These are phyloP conservation scores for Vitis hybrid DNA, from an alignment of 177 flowering plant species.

Conservation along the genomic window DNA sequence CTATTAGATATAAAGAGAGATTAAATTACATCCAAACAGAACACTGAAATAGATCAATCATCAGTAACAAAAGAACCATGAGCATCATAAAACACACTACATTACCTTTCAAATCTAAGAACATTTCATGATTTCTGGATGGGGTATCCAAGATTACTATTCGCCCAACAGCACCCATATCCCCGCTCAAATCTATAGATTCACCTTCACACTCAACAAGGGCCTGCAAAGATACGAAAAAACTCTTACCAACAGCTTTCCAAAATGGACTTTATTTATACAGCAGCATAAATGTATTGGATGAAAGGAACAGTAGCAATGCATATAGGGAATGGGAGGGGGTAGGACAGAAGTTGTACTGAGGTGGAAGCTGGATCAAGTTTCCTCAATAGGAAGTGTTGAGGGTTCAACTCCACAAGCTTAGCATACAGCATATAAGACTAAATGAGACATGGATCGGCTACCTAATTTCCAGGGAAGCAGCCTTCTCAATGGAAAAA, in stretches of 20 bases:
- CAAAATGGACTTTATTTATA: neutral
- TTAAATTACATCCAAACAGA: neutral
- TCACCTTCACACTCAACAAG: slow-evolving; percentile 98
- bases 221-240: slow-evolving; percentile 48
- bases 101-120: slow-evolving; percentile 82
- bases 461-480: too few relatives aligned
- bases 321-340: too few relatives aligned
- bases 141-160: slow-evolving; percentile 59
- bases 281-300: neutral
- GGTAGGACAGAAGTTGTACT: too few relatives aligned
- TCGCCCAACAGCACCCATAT: slow-evolving; percentile 93
- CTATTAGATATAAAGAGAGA: neutral
- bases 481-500: too few relatives aligned
- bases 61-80: neutral
- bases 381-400: too few relatives aligned
- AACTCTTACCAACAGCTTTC: neutral
- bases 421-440: too few relatives aligned
- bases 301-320: too few relatives aligned
- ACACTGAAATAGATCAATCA: slow-evolving; percentile 1
- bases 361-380: too few relatives aligned
- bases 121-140: slow-evolving; percentile 59
- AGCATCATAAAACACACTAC: slow-evolving; percentile 4
- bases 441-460: too few relatives aligned
- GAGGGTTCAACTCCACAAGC: too few relatives aligned
- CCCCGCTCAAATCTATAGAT: slow-evolving; percentile 95